phyloP scores from a whole-genome alignment of 1,139 yeast species.

The Pichia terricola region DNA sequence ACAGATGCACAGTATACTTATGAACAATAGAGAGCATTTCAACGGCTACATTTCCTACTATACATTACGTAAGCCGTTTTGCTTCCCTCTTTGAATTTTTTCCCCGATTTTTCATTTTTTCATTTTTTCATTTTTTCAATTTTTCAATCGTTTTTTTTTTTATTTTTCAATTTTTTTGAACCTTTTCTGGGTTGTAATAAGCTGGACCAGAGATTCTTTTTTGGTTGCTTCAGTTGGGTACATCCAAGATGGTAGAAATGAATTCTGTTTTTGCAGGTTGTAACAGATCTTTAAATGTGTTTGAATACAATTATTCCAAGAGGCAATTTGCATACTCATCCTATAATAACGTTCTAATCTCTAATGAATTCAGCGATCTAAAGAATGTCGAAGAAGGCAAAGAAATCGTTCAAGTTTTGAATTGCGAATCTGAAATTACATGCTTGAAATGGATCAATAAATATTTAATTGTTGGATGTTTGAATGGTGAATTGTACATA shows the following conservation, averaged over 20 bases:
- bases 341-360: constrained; percentile 59
- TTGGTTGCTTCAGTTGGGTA: no score
- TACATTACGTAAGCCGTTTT: no score
- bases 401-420: no score
- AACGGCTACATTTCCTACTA: no score
- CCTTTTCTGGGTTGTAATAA: neutral
- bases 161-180: neutral
- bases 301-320: constrained; percentile 39
- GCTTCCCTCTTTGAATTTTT: no score
- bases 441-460: constrained; percentile 42
- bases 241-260: constrained; percentile 1
- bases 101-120: neutral
- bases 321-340: constrained; percentile 69
- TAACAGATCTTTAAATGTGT: constrained; percentile 60
- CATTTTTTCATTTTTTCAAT: neutral
- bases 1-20: no score
- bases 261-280: constrained; percentile 74
- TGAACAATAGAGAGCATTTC: no score
- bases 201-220: no score
- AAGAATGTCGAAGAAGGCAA: no score
- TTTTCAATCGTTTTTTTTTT: neutral
- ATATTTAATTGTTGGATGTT: constrained; percentile 44
- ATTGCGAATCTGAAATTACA: constrained; percentile 36
- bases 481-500: constrained; percentile 50
- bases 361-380: constrained; percentile 21